Conservation (phyloP, 495 filamentous ascomycete genomes). For the Talaromyces liani region DNA sequence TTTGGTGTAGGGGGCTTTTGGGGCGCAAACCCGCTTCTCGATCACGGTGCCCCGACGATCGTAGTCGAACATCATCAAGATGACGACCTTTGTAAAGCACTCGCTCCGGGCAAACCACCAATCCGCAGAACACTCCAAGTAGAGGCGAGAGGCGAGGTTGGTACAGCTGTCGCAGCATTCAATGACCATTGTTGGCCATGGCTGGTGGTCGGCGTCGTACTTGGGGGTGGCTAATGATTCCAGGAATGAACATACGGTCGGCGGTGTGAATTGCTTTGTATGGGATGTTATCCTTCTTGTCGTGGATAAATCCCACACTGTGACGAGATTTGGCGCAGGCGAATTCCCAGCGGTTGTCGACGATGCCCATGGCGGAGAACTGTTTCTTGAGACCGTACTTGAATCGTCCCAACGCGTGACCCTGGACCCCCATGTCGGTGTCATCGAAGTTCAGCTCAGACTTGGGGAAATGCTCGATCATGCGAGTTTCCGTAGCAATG, state of each 20-base stretch:
- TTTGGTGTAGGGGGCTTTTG: neutral
- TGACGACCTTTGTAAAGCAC: conserved; percentile 10
- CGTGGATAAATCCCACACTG: neutral
- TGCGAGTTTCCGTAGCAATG: neutral
- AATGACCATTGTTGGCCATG: conserved; percentile 4
- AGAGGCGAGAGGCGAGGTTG: neutral
- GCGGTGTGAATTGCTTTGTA: neutral
- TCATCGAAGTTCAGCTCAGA: neutral
- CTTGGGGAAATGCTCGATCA: neutral
- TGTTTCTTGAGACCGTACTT: neutral
- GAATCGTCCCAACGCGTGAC: neutral
- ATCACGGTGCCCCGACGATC: neutral
- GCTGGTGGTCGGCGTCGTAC: neutral
- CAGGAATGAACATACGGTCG: conserved; percentile 3
- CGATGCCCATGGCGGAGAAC: neutral
- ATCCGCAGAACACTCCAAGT: neutral
- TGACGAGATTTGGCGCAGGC: neutral
- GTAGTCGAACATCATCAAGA: conserved; percentile 3
- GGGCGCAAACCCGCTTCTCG: neutral
- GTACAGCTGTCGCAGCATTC: neutral
- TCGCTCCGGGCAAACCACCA: conserved; percentile 14
- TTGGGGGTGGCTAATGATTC: neutral
- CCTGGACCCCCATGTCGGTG: conserved; percentile 1
- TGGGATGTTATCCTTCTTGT: neutral
- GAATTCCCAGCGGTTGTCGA: neutral